Evolutionary conservation across 371 early-diverging fungal genomes (phyloP).

Genomic region (Rhizopus delemar): DNA sequence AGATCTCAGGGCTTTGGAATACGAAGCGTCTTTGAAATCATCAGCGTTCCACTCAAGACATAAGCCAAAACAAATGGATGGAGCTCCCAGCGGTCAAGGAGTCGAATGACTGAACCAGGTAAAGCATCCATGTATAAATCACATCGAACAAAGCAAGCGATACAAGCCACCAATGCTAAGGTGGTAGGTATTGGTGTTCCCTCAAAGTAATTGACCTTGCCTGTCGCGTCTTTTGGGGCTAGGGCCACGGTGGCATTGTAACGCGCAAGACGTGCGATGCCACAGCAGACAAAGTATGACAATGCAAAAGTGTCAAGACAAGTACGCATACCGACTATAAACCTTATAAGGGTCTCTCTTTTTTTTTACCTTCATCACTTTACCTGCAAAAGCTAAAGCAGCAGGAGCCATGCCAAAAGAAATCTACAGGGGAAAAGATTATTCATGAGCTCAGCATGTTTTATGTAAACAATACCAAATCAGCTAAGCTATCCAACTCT

Average conservation of each 20-base stretch:
- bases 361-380: constrained; percentile 3
- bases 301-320: constrained; percentile 75
- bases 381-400: constrained; percentile 76
- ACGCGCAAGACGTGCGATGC: constrained; percentile 85
- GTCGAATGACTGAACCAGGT: constrained; percentile 46
- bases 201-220: constrained; percentile 86
- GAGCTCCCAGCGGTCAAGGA: constrained; percentile 53
- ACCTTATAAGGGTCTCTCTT: neutral
- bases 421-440: constrained; percentile 38
- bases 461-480: constrained; percentile 60
- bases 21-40: constrained; percentile 75
- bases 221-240: constrained; percentile 72
- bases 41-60: constrained; percentile 76
- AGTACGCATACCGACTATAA: constrained; percentile 76
- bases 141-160: constrained; percentile 66
- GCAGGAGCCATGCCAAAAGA: constrained; percentile 92
- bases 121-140: constrained; percentile 55
- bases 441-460: neutral
- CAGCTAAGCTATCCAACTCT: constrained; percentile 83
- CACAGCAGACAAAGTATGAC: constrained; percentile 86
- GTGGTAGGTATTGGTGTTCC: constrained; percentile 91
- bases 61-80: constrained; percentile 81
- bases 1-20: constrained; percentile 61
- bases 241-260: constrained; percentile 87
- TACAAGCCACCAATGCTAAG: constrained; percentile 65